phyloP scores from a whole-genome alignment of 192 early-diverging fungal species.

The Rhizophagus sp. region DNA sequence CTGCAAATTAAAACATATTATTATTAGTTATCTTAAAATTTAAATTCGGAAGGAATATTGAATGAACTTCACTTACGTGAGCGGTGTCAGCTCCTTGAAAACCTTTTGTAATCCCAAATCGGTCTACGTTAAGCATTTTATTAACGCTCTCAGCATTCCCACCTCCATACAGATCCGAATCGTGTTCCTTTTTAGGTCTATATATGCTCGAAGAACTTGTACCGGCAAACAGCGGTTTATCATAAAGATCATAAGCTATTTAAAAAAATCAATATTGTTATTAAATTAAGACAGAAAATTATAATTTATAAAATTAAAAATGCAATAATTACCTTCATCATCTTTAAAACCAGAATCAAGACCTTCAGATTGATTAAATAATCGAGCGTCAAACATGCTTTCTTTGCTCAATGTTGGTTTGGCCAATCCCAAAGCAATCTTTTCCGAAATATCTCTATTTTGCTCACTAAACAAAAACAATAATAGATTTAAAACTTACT shows the following conservation, averaged over 20 bases:
- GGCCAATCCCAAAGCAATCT: constrained; percentile 94
- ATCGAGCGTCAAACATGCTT: constrained; percentile 89
- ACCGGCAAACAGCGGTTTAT: constrained; percentile 89
- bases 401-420: constrained; percentile 89
- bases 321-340: constrained; percentile 64
- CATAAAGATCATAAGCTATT: constrained; percentile 85
- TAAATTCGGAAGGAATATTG: not conserved
- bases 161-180: constrained; percentile 59
- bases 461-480: constrained; percentile 51
- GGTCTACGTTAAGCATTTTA: constrained; percentile 65
- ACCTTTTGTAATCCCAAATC: constrained; percentile 65
- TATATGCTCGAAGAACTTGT: constrained; percentile 73
- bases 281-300: not conserved
- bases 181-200: constrained; percentile 64
- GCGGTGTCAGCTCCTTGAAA: constrained; percentile 69
- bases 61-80: constrained; percentile 27
- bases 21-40: not conserved
- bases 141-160: constrained; percentile 70
- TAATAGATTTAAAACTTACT: not conserved
- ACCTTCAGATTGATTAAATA: constrained; percentile 92
- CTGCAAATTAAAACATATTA: not conserved
- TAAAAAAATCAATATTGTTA: not conserved
- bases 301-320: not conserved
- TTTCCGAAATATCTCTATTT: constrained; percentile 97
- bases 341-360: constrained; percentile 85